A percentile compares a stretch with the other conserved stretches of the same genome.
These are phyloP conservation scores for Solanum virginianum DNA, from an alignment of 257 asterid genomes.

Conservation along the genomic window DNA sequence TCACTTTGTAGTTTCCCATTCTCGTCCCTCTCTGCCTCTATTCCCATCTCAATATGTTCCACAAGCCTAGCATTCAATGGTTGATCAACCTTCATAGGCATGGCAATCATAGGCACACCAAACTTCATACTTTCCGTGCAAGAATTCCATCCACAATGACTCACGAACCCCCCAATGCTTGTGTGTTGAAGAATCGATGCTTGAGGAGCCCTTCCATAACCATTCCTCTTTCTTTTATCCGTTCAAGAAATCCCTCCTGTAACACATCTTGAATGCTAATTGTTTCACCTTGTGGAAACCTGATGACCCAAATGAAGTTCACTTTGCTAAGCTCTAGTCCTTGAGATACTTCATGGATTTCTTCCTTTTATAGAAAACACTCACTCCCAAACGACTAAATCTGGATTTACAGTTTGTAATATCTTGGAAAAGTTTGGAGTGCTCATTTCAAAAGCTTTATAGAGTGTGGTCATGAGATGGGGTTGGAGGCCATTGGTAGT, in stretches of 20 bases:
- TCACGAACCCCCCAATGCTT: not conserved
- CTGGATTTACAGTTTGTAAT: slow-evolving; percentile 9
- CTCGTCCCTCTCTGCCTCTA: slow-evolving; percentile 13
- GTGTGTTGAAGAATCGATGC: slow-evolving; percentile 10
- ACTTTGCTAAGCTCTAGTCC: slow-evolving; percentile 28
- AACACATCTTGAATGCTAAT: slow-evolving; percentile 4
- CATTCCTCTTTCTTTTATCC: slow-evolving; percentile 11
- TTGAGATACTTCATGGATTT: slow-evolving; percentile 19
- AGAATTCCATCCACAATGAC: slow-evolving; percentile 12
- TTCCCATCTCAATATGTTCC: slow-evolving; percentile 15
- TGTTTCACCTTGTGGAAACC: slow-evolving; percentile 26
- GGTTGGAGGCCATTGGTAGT: too few species aligned
- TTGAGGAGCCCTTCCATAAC: slow-evolving; percentile 24
- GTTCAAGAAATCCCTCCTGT: slow-evolving; percentile 10
- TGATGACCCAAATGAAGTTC: slow-evolving; percentile 38
- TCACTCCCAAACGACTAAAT: slow-evolving; percentile 34
- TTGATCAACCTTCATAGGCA: slow-evolving; percentile 30
- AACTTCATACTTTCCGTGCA: slow-evolving; percentile 11
- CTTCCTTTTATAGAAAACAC: slow-evolving; percentile 21
- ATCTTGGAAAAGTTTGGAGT: slow-evolving; percentile 1
- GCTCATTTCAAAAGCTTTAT: slow-evolving; percentile 15
- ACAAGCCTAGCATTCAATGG: slow-evolving; percentile 22
- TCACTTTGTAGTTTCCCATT: not conserved
- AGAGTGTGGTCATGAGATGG: slow-evolving; percentile 19
- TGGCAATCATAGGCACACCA: slow-evolving; percentile 20